Base-by-base conservation (phyloP, 257 asterid genomes). In the Handroanthus guayacan region DNA sequence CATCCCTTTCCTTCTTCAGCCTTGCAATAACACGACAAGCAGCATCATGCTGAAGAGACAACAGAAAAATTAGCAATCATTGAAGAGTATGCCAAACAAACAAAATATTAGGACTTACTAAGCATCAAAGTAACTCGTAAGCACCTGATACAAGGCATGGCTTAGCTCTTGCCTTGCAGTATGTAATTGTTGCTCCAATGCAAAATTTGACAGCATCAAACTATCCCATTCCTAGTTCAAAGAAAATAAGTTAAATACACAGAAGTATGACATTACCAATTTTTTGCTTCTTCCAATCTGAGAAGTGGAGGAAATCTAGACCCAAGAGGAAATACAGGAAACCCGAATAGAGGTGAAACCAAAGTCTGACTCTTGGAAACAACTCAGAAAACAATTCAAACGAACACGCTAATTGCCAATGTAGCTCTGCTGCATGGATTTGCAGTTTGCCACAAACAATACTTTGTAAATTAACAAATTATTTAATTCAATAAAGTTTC, bases 1-100 rank as follows among this genome's bases (percentile, higher is more conserved):
- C 99, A 70, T 95, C 98, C 85, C 98, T 89, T 87, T 93, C 99
- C 84, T 91, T 95, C 85, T 89, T 93, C 74, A 95, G 79, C 86
- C 99, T 90, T 82, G 99, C 98, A 89, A 95, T 95, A 66, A 95
- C 99, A 85, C 98, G 96, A 82, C 99, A 93, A 4, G 99, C 99
- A 51, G 99, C 98, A 80, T 95, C 99, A 86, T 95, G 99, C 98
- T 95, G 89, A 87, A 54, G 52, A 54, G 64, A 58, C 9, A 43
- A 34, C 57, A 44, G 47, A 71, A 31, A 83, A 74, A 10, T 76
- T 8, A 79, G 64, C 38, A 71, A 48, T 31, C 55, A 80, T 31
- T 54, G 41, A 55, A 48, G 44, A 48, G 67, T 62, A 71, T 25
- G 48, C 63, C 66, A 69, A 7, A 64, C 9, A 34, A 66, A 31